Evolutionary conservation across 768 basidiomycete genomes (phyloP).

Genomic region (Infundibulicybe gibba): DNA sequence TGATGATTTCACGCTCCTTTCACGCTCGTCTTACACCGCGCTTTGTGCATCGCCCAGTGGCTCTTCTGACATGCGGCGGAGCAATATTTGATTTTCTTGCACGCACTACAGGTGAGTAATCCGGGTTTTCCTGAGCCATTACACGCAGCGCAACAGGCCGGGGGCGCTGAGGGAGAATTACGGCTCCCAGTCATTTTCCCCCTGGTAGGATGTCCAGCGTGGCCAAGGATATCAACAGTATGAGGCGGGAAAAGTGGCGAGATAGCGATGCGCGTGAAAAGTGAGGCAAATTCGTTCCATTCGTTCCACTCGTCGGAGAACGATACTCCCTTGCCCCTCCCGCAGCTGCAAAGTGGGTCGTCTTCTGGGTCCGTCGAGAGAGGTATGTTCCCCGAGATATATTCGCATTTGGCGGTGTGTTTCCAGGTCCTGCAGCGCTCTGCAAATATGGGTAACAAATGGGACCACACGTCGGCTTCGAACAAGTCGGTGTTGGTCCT

Average conservation of each 20-base stretch:
- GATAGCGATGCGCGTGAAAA: constrained; percentile 46
- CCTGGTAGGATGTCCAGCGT: constrained; percentile 1
- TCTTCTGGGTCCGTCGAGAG: constrained; percentile 29
- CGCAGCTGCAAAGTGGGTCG: constrained; percentile 50
- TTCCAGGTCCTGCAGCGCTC: constrained; percentile 55
- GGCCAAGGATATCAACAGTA: constrained; percentile 26
- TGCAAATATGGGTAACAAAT: constrained; percentile 43
- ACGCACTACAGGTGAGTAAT: constrained; percentile 20
- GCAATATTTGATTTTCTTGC: constrained; percentile 29
- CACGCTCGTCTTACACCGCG: constrained; percentile 4
- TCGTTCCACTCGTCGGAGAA: constrained; percentile 20
- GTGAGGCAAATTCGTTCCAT: constrained; percentile 38
- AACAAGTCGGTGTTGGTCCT: constrained; percentile 13
- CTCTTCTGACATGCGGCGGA: constrained; percentile 29
- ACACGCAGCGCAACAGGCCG: constrained; percentile 22
- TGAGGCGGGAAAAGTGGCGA: constrained; percentile 52
- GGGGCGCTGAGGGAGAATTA: not conserved
- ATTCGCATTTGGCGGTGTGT: constrained; percentile 46
- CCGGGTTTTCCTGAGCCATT: constrained; percentile 20
- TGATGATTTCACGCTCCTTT: too few relatives aligned
- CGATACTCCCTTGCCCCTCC: constrained; percentile 40
- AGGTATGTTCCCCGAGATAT: constrained; percentile 32
- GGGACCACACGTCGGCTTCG: constrained; percentile 44
- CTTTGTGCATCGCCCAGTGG: constrained; percentile 25
- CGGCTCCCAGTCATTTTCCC: not conserved